These are phyloP conservation scores for Mortierella polycephala DNA, from an alignment of 371 early-diverging fungal genomes.

Conservation along the genomic window DNA sequence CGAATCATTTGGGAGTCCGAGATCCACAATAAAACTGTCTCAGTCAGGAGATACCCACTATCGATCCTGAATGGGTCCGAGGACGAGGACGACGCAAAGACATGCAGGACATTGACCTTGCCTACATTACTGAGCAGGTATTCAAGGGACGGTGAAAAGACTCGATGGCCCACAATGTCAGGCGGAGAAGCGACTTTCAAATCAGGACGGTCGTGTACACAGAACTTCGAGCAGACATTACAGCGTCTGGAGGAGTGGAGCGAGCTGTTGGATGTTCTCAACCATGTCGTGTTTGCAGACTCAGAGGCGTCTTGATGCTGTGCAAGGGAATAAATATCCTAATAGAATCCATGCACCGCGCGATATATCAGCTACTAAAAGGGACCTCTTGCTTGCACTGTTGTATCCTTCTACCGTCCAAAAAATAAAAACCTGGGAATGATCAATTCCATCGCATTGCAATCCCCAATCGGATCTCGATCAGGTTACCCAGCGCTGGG, in stretches of 20 bases:
- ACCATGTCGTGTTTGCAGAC: constrained; percentile 37
- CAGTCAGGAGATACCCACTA: constrained; percentile 15
- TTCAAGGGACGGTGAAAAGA: too few species aligned
- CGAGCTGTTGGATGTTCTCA: constrained; percentile 42
- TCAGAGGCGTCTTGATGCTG: neutral
- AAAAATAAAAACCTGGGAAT: too few species aligned
- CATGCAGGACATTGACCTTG: neutral
- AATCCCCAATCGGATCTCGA: too few species aligned
- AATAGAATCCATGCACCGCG: too few species aligned
- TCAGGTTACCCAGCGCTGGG: too few species aligned
- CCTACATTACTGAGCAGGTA: too few species aligned
- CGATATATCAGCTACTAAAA: too few species aligned
- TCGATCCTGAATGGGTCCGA: neutral
- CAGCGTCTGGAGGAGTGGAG: constrained; percentile 44
- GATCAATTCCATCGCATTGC: too few species aligned
- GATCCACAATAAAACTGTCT: constrained; percentile 26
- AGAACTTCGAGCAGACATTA: constrained; percentile 28
- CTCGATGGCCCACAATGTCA: neutral
- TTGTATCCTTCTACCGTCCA: too few species aligned
- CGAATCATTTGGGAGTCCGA: constrained; percentile 46
- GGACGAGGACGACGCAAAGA: neutral
- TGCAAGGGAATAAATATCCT: neutral
- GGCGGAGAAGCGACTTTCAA: constrained; percentile 3
- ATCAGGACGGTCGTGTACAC: constrained; percentile 30
- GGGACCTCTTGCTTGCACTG: too few species aligned